Conservation (phyloP, 1,284 basidiomycete genomes). For the Fomitiporia mediterranea region DNA sequence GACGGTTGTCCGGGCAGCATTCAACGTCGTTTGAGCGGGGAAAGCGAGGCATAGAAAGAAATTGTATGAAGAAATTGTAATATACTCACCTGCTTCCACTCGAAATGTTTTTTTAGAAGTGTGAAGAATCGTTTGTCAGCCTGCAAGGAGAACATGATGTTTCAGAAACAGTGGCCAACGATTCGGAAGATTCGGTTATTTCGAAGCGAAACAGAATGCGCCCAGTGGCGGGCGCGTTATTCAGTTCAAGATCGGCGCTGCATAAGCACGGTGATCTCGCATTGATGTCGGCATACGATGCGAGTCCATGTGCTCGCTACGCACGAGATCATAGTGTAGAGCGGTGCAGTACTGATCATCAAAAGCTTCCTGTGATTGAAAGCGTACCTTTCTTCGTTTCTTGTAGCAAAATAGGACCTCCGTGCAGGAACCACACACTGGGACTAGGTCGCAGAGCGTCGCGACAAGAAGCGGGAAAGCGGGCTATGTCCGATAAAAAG, state of each 20-base stretch:
- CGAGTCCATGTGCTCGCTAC: not conserved
- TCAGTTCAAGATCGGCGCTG: not conserved
- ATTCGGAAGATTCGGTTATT: not conserved
- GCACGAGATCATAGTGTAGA: not conserved
- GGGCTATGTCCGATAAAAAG: slow-evolving; percentile 36
- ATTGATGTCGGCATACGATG: not conserved
- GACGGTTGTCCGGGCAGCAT: not conserved
- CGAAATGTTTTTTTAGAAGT: slow-evolving; percentile 77
- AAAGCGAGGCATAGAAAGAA: not conserved
- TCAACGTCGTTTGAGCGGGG: not conserved
- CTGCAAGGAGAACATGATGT: slow-evolving; percentile 34
- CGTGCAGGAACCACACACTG: slow-evolving; percentile 34
- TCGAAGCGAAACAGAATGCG: not conserved
- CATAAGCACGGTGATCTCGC: slow-evolving; percentile 1
- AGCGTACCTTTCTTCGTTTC: slow-evolving; percentile 79
- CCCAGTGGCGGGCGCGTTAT: not conserved
- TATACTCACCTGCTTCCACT: slow-evolving; percentile 59
- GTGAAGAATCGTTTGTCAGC: slow-evolving; percentile 90
- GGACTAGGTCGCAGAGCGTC: slow-evolving; percentile 66
- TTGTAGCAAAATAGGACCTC: slow-evolving; percentile 91
- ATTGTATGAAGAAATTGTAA: not conserved
- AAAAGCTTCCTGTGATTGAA: not conserved
- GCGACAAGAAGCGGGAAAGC: slow-evolving; percentile 85
- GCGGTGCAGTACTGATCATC: too few relatives aligned
- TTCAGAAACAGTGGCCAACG: not conserved